Percentiles rank a stretch among this genome's conserved stretches.
Evolutionary conservation across 768 basidiomycete species (phyloP).

Genomic region (Boletus pseudopeckii): DNA sequence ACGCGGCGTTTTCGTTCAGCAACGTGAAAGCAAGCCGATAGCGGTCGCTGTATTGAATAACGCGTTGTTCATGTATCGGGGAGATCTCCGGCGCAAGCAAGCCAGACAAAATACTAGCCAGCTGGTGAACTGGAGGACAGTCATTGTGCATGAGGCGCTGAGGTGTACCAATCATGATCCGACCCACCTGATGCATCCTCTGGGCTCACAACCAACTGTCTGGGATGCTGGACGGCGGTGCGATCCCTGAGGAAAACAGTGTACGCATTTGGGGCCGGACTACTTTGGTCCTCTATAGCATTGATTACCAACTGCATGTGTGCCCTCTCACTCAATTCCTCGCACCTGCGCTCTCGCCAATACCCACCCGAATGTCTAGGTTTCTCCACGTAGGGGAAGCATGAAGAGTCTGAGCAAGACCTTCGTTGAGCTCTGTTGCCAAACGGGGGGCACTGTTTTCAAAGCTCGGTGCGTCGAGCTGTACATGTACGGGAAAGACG

Average conservation of each 20-base stretch:
- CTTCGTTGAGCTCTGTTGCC: conserved; percentile 30
- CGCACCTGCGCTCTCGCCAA: conserved; percentile 35
- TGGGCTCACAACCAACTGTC: conserved; percentile 20
- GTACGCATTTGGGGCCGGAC: conserved; percentile 15
- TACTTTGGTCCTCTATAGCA: conserved; percentile 12
- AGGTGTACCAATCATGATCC: not conserved
- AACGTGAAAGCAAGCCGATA: conserved; percentile 91
- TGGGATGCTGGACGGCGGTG: conserved; percentile 22
- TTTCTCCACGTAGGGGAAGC: conserved; percentile 41
- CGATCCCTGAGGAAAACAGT: conserved; percentile 22
- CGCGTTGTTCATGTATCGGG: conserved; percentile 47
- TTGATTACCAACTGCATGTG: conserved; percentile 4
- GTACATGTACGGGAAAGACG: conserved; percentile 41
- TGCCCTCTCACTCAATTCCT: conserved; percentile 2
- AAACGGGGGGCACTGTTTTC: conserved; percentile 2
- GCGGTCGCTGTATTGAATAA: conserved; percentile 73
- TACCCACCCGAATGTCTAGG: conserved; percentile 36
- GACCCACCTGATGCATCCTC: conserved; percentile 30
- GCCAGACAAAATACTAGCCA: conserved; percentile 37
- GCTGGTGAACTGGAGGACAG: conserved; percentile 33
- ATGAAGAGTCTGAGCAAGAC: conserved; percentile 15
- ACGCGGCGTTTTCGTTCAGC: conserved; percentile 83
- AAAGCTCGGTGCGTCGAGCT: conserved; percentile 33
- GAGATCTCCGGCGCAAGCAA: conserved; percentile 44
- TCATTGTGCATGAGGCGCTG: conserved; percentile 9